A percentile compares a stretch with the other conserved stretches of the same genome.
Evolutionary conservation across 1,284 basidiomycete species (phyloP).

Genomic region (Trichosporon ovoides): DNA sequence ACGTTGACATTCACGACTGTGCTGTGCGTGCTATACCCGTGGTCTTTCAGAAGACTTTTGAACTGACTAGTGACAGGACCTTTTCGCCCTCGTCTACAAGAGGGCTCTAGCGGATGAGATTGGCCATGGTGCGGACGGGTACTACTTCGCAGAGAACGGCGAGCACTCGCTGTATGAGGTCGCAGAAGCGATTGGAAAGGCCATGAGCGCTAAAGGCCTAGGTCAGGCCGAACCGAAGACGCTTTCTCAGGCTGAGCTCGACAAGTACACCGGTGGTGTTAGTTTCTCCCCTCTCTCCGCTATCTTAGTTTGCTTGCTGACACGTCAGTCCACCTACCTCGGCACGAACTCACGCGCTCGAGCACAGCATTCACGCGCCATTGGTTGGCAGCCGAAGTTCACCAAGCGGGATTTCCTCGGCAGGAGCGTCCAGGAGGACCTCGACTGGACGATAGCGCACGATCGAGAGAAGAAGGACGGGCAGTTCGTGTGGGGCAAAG

Average conservation of each 20-base stretch:
- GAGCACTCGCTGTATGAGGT: conserved; percentile 42
- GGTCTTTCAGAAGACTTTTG: too few relatives aligned
- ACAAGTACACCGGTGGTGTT: conserved; percentile 41
- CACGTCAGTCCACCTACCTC: conserved; percentile 41
- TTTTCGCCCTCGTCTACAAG: conserved; percentile 34
- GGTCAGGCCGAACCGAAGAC: conserved; percentile 34
- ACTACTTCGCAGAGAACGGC: conserved; percentile 45
- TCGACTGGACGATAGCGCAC: conserved; percentile 10
- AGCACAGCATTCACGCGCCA: conserved; percentile 53
- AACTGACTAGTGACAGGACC: conserved; percentile 11
- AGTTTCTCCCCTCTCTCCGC: not conserved
- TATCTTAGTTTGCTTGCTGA: not conserved
- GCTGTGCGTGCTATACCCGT: conserved; percentile 11
- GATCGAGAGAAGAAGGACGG: conserved; percentile 8
- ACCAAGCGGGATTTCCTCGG: conserved; percentile 27
- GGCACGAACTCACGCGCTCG: conserved; percentile 57
- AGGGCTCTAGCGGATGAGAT: conserved; percentile 26
- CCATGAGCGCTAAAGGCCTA: conserved; percentile 17
- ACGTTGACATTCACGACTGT: conserved; percentile 23
- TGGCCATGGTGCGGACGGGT: conserved; percentile 42
- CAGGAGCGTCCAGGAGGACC: conserved; percentile 19
- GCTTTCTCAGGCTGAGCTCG: conserved; percentile 38
- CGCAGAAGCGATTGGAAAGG: conserved; percentile 35
- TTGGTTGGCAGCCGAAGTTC: conserved; percentile 51
- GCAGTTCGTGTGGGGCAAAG: conserved; percentile 6